Evolutionary conservation across 768 basidiomycete species (phyloP).

Genomic region (Amylocystis lapponica): DNA sequence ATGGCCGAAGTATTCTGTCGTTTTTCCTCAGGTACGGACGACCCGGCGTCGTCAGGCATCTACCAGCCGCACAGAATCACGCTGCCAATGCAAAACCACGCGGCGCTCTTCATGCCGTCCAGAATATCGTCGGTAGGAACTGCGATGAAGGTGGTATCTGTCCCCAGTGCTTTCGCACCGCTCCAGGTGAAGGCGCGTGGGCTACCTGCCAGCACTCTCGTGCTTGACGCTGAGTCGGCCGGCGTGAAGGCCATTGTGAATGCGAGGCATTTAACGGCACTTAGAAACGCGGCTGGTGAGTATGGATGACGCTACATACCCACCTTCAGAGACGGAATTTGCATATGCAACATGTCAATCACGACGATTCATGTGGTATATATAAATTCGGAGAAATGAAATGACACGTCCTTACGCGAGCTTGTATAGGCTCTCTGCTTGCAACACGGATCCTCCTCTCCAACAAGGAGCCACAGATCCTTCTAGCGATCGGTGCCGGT

Average conservation of each 20-base stretch:
- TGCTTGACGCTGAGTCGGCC: constrained; percentile 69
- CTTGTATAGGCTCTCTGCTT: constrained; percentile 54
- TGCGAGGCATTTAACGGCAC: constrained; percentile 68
- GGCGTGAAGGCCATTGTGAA: constrained; percentile 72
- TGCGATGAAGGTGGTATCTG: constrained; percentile 75
- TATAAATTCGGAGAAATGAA: background rate
- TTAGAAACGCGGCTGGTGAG: constrained; percentile 78
- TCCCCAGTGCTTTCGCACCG: constrained; percentile 45
- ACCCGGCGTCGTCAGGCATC: constrained; percentile 8
- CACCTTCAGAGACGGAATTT: no score
- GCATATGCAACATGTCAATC: background rate
- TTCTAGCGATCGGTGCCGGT: constrained; percentile 72
- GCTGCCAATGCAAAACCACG: constrained; percentile 49
- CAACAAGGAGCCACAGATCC: constrained; percentile 26
- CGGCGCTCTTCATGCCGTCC: constrained; percentile 80
- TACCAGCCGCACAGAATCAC: constrained; percentile 52
- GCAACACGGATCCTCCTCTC: constrained; percentile 52
- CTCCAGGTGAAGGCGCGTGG: constrained; percentile 35
- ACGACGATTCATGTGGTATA: constrained; percentile 3
- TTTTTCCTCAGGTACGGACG: constrained; percentile 30
- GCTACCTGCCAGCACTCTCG: constrained; percentile 69
- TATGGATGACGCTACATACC: constrained; percentile 1
- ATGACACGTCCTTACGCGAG: background rate
- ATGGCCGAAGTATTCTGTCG: constrained; percentile 56
- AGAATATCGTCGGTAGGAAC: constrained; percentile 49